Evolutionary conservation across 2,329 filamentous ascomycete genomes (phyloP), one percentile per base, ranked within the genome.

Genomic region (Hymenoscyphus salicellus): DNA sequence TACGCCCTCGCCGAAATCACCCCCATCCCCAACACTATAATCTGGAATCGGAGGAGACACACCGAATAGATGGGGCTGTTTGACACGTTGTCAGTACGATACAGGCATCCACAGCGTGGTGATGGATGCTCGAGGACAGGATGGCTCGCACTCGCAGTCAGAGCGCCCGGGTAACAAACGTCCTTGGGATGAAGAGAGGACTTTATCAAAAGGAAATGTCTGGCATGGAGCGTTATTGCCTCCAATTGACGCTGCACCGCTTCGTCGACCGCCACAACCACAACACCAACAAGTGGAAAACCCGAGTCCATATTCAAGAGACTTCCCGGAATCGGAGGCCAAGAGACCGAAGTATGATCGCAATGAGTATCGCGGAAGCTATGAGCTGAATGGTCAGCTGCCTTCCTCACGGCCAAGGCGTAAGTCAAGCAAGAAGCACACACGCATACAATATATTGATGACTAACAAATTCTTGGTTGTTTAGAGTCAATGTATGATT

Each of bases 61-160:
- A 77, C 26, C 82, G 69, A 59, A 72, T 73, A 70, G 72, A 72
- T 68, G 68, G 67, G 64, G 57, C 58, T 64, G 62, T 58, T 67
- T 55, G 46, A 68, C 49, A 61, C 62, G 61, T 63, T 64, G 56
- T 67, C 63, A 70, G 63, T 66, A 70, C 69, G 62, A 70, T 66
- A 69, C 59, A 67, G 69, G 72, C 60, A 65, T 66, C 66, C 66
- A 65, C 55, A 70, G 69, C 64, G 69, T 66, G 68, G 68, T 72
- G 67, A 74, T 74, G 72, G 72, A 73, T 69, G 72, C 68, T 71
- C 69, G 66, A 69, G 70, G 68, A 63, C 60, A 65, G 68, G 69
- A 73, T 52, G 64, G 68, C 60, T 70, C 72, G 66, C 72, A 71
- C 62, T 70, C 72, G 66, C 72, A 71, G 64, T 69, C 65, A 58